Percentiles rank a stretch among this genome's conserved stretches.
phyloP scores from a whole-genome alignment of 2,329 filamentous ascomycete genomes.

The Hymenoscyphus albidus region DNA sequence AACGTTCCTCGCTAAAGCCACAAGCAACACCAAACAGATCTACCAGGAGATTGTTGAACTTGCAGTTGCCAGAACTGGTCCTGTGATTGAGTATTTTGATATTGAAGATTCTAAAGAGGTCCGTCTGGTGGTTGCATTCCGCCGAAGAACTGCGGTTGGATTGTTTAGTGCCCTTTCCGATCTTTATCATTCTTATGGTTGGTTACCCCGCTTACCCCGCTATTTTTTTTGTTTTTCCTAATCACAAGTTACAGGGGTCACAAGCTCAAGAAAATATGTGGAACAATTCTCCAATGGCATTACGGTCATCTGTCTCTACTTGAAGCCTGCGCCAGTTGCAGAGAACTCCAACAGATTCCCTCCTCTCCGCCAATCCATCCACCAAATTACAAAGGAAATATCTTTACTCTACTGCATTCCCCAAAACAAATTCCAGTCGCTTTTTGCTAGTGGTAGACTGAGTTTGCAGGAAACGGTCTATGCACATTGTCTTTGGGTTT shows the following conservation, averaged over 20 bases:
- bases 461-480: slow-evolving; percentile 97
- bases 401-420: slow-evolving; percentile 96
- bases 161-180: slow-evolving; percentile 94
- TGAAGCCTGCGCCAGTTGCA: slow-evolving; percentile 65
- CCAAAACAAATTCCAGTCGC: slow-evolving; percentile 88
- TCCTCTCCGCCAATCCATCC: slow-evolving; percentile 88
- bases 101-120: slow-evolving; percentile 90
- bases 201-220: slow-evolving; percentile 39
- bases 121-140: slow-evolving; percentile 90
- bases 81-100: slow-evolving; percentile 97
- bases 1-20: slow-evolving; percentile 93
- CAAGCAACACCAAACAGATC: slow-evolving; percentile 89
- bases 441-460: slow-evolving; percentile 81
- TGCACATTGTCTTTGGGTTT: slow-evolving; percentile 95
- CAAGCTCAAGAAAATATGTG: slow-evolving; percentile 93
- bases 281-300: slow-evolving; percentile 99
- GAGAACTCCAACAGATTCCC: slow-evolving; percentile 58
- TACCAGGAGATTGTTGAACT: slow-evolving; percentile 91
- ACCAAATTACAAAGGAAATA: slow-evolving; percentile 98
- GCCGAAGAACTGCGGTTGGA: slow-evolving; percentile 84
- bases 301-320: slow-evolving; percentile 92
- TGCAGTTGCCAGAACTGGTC: slow-evolving; percentile 79
- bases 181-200: slow-evolving; percentile 95
- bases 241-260: slow-evolving; percentile 71
- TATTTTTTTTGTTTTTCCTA: background rate